Base-by-base conservation (phyloP, 208 protist genomes). In the Acanthamoeba culbertsoni region DNA sequence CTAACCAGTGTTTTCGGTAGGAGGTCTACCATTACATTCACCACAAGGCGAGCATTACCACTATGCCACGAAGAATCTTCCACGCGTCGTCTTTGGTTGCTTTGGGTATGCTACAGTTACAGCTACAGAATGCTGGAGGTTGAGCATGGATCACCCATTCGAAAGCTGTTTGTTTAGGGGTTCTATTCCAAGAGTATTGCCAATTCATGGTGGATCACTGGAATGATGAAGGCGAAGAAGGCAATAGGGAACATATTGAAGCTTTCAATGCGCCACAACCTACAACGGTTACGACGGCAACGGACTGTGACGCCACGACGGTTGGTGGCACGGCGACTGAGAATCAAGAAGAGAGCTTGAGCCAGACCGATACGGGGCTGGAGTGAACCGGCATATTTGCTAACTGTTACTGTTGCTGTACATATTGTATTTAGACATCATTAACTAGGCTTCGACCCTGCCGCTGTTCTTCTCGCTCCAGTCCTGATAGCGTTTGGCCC, bases 401-500 rank as follows among this genome's bases (percentile, higher is more conserved):
- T n/a, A n/a, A n/a, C n/a, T n/a, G n/a, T n/a, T n/a, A n/a, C n/a
- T n/a, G n/a, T n/a, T n/a, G n/a, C n/a, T 79, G 42, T 48, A 79
- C 33, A 51, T 79, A 31, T 3, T 14, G 23, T 0, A 51, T 5
- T 3, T 0, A 68, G 16, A 35, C 59, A 33, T 7, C 20, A 48
- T 3, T 10, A 31, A 2, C 48, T 40, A 79, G 68, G 68, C 33
- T 20, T 79, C 68, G 37, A 79, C 68, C 37, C 10, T 43, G 12
- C 68, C 68, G n/a, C 68, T 79, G 68, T 79, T 79, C 68, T 79
- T 79, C 7, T 79, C 68, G 68, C 42, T 79, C 68, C 68, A 79
- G 37, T 31, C 33, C 68, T 79, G 68, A 8, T 51, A 79, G 68
- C 68, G 68, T 40, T 79, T 79, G 68, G 20, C 33, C 68, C 68